A percentile compares a stretch with the other conserved stretches of the same genome.
phyloP scores from a whole-genome alignment of 2,329 filamentous ascomycete genomes.

The Xylogone sp. region DNA sequence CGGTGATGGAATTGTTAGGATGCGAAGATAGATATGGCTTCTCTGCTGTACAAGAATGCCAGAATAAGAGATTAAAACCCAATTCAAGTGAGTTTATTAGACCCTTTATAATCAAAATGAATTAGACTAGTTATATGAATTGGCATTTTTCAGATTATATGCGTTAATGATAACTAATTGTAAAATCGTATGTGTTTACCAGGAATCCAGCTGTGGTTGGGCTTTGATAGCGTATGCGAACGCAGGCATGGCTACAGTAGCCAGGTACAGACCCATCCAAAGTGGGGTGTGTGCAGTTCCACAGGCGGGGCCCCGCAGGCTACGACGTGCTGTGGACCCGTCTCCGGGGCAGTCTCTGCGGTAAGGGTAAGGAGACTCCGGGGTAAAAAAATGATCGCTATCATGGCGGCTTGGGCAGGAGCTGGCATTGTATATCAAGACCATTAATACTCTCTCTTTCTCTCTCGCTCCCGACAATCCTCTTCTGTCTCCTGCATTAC shows the following conservation, averaged over 20 bases:
- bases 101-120: too few relatives aligned
- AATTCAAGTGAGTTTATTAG: too few relatives aligned
- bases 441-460: neutral
- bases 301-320: neutral
- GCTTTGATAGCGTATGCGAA: neutral
- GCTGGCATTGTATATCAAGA: neutral
- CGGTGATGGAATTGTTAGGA: too few relatives aligned
- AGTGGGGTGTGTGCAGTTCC: neutral
- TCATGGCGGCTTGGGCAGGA: neutral
- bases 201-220: neutral
- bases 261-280: neutral
- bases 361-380: too few relatives aligned
- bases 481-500: neutral
- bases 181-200: too few relatives aligned
- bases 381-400: neutral
- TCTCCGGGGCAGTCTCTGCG: too few relatives aligned
- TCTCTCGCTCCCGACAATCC: neutral
- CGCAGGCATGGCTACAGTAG: neutral
- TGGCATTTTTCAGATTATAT: too few relatives aligned
- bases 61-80: too few relatives aligned
- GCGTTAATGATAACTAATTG: too few relatives aligned
- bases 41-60: too few relatives aligned
- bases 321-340: neutral
- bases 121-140: too few relatives aligned
- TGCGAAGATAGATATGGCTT: too few relatives aligned